These are phyloP conservation scores for Hygrophoropsis aurantiaca DNA, from an alignment of 768 basidiomycete genomes.

Conservation along the genomic window DNA sequence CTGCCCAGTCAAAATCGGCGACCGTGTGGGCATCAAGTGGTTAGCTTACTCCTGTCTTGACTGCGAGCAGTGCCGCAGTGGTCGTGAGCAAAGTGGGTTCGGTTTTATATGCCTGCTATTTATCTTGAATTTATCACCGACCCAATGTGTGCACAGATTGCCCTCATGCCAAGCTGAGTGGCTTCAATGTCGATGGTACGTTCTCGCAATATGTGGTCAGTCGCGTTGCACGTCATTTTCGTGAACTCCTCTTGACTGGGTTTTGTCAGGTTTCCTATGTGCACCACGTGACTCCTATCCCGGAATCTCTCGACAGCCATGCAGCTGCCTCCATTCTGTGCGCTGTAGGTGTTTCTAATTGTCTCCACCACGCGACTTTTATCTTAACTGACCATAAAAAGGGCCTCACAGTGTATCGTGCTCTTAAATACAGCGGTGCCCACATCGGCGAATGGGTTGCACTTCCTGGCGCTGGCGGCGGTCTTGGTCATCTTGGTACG, in stretches of 20 bases:
- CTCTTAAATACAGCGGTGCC: conserved; percentile 69
- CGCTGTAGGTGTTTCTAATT: conserved; percentile 47
- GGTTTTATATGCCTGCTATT: background rate
- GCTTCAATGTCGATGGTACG: conserved; percentile 77
- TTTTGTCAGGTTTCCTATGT: conserved; percentile 62
- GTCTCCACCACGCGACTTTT: background rate
- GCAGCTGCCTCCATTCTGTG: conserved; percentile 77
- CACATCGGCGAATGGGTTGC: conserved; percentile 74
- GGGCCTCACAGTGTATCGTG: conserved; percentile 87
- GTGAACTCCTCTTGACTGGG: background rate
- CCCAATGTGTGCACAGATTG: conserved; percentile 52
- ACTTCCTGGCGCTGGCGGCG: conserved; percentile 77
- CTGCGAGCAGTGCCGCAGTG: conserved; percentile 76
- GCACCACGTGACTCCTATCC: conserved; percentile 77
- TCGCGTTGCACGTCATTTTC: conserved; percentile 14
- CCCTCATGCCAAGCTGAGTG: conserved; percentile 54
- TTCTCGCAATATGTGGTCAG: conserved; percentile 67
- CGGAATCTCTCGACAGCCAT: conserved; percentile 60
- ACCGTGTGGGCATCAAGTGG: conserved; percentile 86
- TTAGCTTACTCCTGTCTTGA: conserved; percentile 70
- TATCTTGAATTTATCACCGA: background rate
- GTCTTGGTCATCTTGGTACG: conserved; percentile 77
- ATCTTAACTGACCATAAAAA: conserved; percentile 17
- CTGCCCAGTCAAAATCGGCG: conserved; percentile 69
- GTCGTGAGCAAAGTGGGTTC: conserved; percentile 72